Evolutionary conservation across 2,329 filamentous ascomycete species (phyloP).

Genomic region (Apiospora marii): DNA sequence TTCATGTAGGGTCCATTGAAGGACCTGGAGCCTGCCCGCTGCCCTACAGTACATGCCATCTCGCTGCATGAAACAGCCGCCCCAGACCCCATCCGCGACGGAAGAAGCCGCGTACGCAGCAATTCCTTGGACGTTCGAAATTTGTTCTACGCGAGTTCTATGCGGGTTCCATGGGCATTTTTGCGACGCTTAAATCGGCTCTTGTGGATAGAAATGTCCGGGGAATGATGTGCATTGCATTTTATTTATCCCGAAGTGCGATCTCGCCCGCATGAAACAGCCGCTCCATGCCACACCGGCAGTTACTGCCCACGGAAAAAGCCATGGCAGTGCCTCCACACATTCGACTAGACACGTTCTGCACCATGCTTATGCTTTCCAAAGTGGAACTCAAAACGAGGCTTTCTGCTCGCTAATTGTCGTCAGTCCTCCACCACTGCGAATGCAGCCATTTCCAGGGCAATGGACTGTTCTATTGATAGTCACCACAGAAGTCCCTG

Average conservation of each 20-base stretch:
- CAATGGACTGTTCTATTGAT: constrained; percentile 10
- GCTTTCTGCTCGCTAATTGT: background rate
- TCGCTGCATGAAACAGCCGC: constrained; percentile 19
- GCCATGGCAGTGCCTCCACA: background rate
- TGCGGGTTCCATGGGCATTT: no score
- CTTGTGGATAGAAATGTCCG: no score
- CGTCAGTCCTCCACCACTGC: background rate
- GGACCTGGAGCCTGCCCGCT: no score
- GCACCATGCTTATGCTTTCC: background rate
- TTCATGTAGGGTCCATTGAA: background rate
- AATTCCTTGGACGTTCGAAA: background rate
- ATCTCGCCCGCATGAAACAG: constrained; percentile 19
- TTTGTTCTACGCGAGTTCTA: no score
- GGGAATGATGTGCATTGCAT: no score
- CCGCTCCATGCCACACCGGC: background rate
- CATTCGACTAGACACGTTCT: constrained; percentile 4
- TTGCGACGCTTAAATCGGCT: no score
- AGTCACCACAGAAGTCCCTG: constrained; percentile 9
- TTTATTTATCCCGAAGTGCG: background rate
- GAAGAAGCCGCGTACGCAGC: background rate
- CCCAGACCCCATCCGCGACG: background rate
- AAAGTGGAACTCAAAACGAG: constrained; percentile 21
- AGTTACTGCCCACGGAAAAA: background rate
- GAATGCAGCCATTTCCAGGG: constrained; percentile 2
- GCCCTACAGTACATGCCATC: background rate